Base-by-base conservation (phyloP, 768 basidiomycete species). In the Phaeotremella fagi region DNA sequence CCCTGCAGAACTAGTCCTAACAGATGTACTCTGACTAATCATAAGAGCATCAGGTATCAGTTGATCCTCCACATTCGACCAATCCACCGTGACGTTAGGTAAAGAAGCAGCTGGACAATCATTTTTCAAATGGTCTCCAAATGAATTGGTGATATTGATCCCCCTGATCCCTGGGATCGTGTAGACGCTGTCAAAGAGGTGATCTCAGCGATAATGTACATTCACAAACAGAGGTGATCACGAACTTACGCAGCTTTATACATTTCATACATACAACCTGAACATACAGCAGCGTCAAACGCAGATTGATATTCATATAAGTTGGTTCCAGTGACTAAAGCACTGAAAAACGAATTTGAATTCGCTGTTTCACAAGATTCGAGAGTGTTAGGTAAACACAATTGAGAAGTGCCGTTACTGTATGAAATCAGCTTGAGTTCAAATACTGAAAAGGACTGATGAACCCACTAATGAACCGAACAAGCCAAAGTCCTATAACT, bases 201-300 rank as follows among this genome's bases (percentile, higher is more conserved):
- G 22, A 41, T 26, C 43, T 48, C 48, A 42, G 38, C 22, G 42
- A 18, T 25, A 25, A 23, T n/a, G 38, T 25, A 7, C 45, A 45
- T n/a, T n/a, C n/a, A n/a, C n/a, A n/a, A n/a, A n/a, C n/a, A n/a
- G n/a, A n/a, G 7, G 18, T 45, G 15, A 45, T 22, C 15, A 7
- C 11, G 24, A 15, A 67, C 66, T 56, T 23, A 67, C 65, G 69
- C 64, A 12, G 72, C 61, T 52, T 73, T 73, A 54, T 64, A 71
- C 31, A 73, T 31, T 50, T 73, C 69, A 48, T 70, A 63, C 61
- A 69, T 66, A 41, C 72, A 73, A 24, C 72, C 72, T 3, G 63
- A 62, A 52, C 72, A 73, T 55, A 57, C 24, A n/a, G 66, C 57
- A 3, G 45, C 33, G 3, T 38, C 54, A 31, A 69, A 73, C 14